A percentile compares a stretch with the other conserved stretches of the same genome.
phyloP scores from a whole-genome alignment of 768 basidiomycete species.

The Rossbeevera mucosa region DNA sequence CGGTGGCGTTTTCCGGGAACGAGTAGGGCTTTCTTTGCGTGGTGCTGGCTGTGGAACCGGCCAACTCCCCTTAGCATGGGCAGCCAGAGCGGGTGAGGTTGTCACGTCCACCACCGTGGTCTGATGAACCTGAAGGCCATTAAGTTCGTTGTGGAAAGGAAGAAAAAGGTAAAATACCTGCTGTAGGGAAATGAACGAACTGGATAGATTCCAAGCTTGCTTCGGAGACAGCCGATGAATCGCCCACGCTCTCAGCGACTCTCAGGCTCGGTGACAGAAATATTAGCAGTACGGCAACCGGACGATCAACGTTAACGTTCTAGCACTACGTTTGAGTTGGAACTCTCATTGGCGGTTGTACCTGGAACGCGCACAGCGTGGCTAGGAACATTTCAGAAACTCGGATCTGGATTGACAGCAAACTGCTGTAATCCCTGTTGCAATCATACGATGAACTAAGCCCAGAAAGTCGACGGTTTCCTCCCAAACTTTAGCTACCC shows the following conservation, averaged over 20 bases:
- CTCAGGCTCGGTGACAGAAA: neutral
- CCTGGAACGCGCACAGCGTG: neutral
- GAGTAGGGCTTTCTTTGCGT: conserved; percentile 40
- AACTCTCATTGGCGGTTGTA: neutral
- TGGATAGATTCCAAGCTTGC: conserved; percentile 6
- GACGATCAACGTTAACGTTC: neutral
- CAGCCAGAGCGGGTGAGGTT: conserved; percentile 43
- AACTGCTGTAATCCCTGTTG: neutral
- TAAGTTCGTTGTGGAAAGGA: neutral
- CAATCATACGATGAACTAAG: neutral
- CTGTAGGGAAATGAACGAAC: neutral
- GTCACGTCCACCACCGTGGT: conserved; percentile 36
- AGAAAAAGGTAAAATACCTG: conserved; percentile 1
- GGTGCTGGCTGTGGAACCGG: conserved; percentile 50
- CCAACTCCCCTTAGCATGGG: conserved; percentile 70
- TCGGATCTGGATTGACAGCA: neutral
- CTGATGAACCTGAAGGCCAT: conserved; percentile 15
- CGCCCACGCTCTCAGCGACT: conserved; percentile 11
- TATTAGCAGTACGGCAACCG: neutral
- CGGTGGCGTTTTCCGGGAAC: conserved; percentile 15
- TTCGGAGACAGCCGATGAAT: conserved; percentile 11
- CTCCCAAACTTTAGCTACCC: neutral
- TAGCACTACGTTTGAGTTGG: neutral
- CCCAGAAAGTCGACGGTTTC: neutral
- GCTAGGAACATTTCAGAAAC: neutral